Evolutionary conservation across 164 flowering plant species (phyloP), one percentile per base, ranked within the genome.

Genomic region (Berberis thunbergii): DNA sequence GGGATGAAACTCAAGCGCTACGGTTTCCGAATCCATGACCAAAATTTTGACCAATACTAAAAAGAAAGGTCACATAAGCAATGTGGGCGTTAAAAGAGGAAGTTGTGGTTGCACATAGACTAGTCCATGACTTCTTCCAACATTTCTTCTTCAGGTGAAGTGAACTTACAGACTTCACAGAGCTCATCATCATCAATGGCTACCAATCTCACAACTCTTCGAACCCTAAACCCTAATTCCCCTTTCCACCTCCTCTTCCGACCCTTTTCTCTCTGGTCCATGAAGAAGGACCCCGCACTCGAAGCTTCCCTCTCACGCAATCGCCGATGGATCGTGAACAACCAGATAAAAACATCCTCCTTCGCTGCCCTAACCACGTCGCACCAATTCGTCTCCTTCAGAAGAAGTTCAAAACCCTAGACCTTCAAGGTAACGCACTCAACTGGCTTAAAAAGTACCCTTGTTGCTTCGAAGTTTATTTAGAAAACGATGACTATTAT

Each of bases 391-490:
- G 72, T 44, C 73, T 72, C 70, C 75, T 91, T 42, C 99, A 95
- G 73, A 86, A 81, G 70, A 91, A 87, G 77, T 95, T 91, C 80
- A 89, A 87, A 68, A 77, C 83, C 54, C 91, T 91, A n/a, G 96
- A 91, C 74, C 92, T 87, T 49, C 91, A 87, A 64, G 99, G 97
- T 4, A 83, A 82, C 49, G 97, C 99, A 56, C 84, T 83, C 53
- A 95, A 89, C 60, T 91, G 97, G 97, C 74, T 95, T 4, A 83
- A 77, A 13, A 91, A 91, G 43, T 91, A 91, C 69, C 96, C 97
- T 4, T 85, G 97, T 70, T 95, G 99, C 77, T 95, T 80, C 58
- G 86, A 91, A 41, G 77, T 86, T 2, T 81, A 78, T 65, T 63
- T 68, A 1, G 74, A 81, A 50, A 62, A 74, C 26, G 84, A 81